Conservation (phyloP, 192 early-diverging fungal species). For the Coemansia pectinata region DNA sequence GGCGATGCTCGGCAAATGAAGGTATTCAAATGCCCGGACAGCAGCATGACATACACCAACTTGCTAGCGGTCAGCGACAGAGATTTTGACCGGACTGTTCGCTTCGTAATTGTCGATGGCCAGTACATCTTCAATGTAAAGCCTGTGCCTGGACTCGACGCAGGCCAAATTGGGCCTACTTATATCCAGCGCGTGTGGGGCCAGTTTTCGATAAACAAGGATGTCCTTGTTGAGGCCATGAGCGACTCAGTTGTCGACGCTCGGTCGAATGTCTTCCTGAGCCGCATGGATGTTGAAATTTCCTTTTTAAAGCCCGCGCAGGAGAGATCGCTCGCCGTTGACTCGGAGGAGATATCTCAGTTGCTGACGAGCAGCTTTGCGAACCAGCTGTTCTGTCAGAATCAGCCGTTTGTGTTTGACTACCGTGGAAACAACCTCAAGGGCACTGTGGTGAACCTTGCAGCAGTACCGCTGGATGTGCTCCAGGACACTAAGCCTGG, state of each 20-base stretch:
- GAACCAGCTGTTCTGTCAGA: constrained; percentile 77
- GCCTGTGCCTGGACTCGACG: constrained; percentile 18
- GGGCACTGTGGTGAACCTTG: constrained; percentile 34
- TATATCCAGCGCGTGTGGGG: constrained; percentile 55
- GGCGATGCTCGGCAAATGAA: constrained; percentile 40
- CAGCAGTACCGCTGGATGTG: constrained; percentile 51
- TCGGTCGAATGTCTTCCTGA: constrained; percentile 49
- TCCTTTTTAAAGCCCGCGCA: constrained; percentile 57
- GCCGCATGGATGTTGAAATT: constrained; percentile 60
- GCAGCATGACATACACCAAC: constrained; percentile 66
- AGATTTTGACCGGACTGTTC: constrained; percentile 68
- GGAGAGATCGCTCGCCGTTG: constrained; percentile 61
- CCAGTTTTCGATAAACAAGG: constrained; percentile 57
- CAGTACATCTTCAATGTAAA: constrained; percentile 77
- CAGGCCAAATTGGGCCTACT: constrained; percentile 42
- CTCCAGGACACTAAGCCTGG: constrained; percentile 37
- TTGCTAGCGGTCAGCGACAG: constrained; percentile 69
- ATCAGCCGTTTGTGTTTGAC: constrained; percentile 81
- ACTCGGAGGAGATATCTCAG: constrained; percentile 72
- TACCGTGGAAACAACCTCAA: constrained; percentile 74
- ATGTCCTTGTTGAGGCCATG: constrained; percentile 58
- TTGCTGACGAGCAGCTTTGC: constrained; percentile 62
- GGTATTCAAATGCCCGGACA: constrained; percentile 55
- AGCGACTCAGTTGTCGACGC: constrained; percentile 47
- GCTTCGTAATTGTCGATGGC: constrained; percentile 77